These are phyloP conservation scores for Arthrobotrys conoides DNA, from an alignment of 2,329 filamentous ascomycete species.

Conservation along the genomic window DNA sequence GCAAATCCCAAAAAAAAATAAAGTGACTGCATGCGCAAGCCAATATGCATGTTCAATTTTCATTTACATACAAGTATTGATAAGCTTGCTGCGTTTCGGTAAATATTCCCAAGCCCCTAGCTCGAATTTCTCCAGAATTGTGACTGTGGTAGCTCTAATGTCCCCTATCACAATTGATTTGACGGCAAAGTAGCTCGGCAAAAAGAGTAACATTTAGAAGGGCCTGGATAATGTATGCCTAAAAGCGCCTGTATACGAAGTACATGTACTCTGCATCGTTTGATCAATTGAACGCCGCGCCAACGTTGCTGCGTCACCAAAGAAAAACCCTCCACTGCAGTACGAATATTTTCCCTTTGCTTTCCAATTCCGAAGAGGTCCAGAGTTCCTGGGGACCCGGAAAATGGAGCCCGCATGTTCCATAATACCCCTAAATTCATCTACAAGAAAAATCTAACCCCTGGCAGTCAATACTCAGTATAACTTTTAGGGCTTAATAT, in stretches of 20 bases:
- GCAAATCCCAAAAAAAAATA: slow-evolving; percentile 17
- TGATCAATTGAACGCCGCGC: slow-evolving; percentile 15
- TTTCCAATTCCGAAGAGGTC: background rate
- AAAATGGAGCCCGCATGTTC: background rate
- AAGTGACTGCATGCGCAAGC: slow-evolving; percentile 23
- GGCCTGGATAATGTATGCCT: slow-evolving; percentile 19
- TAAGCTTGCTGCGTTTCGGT: slow-evolving; percentile 59
- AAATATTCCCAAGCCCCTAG: slow-evolving; percentile 36
- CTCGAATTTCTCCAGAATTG: slow-evolving; percentile 18
- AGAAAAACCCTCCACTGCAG: slow-evolving; percentile 2
- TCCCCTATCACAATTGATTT: slow-evolving; percentile 39
- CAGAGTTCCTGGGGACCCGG: background rate
- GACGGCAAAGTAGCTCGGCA: slow-evolving; percentile 54
- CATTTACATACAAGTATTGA: slow-evolving; percentile 33
- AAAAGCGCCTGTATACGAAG: slow-evolving; percentile 16
- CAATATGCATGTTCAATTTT: slow-evolving; percentile 26
- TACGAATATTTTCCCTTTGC: background rate
- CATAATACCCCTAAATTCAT: background rate
- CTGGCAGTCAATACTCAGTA: background rate
- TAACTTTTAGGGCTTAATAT: slow-evolving; percentile 32
- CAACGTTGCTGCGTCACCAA: background rate
- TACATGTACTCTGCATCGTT: background rate
- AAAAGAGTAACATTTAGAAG: slow-evolving; percentile 18
- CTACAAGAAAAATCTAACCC: slow-evolving; percentile 12
- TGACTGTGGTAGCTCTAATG: slow-evolving; percentile 13